phyloP scores from a whole-genome alignment of 2,329 filamentous ascomycete species.

The Sporothrix schenckii region DNA sequence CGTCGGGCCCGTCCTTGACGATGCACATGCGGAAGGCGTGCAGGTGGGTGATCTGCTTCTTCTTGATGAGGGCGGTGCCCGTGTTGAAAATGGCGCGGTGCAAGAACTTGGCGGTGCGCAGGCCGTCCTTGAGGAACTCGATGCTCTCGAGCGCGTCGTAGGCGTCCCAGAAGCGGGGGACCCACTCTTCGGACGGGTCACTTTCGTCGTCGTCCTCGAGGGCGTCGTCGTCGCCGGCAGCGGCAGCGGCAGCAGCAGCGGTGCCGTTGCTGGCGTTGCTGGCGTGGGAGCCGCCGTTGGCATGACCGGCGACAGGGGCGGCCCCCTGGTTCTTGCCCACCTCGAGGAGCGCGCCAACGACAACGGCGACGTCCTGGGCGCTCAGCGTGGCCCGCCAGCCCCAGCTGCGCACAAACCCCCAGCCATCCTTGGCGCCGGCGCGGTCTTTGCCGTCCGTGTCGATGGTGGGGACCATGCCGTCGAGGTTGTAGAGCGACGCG shows the following conservation, averaged over 20 bases:
- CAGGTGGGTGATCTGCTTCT: conserved; percentile 90
- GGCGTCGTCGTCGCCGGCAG: conserved; percentile 50
- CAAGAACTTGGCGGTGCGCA: conserved; percentile 84
- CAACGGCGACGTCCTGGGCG: conserved; percentile 90
- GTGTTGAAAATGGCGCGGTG: conserved; percentile 92
- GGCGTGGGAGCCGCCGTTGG: conserved; percentile 40
- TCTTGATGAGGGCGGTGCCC: conserved; percentile 86
- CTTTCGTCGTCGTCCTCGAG: conserved; percentile 46
- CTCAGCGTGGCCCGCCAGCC: conserved; percentile 94
- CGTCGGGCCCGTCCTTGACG: conserved; percentile 91
- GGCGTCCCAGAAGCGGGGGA: conserved; percentile 69
- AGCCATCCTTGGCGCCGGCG: conserved; percentile 79
- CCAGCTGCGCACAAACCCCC: conserved; percentile 97
- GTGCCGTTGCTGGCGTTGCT: conserved; percentile 38
- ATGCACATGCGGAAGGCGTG: conserved; percentile 93
- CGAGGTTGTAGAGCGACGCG: conserved; percentile 87
- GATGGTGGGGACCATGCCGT: conserved; percentile 83
- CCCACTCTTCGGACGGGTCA: conserved; percentile 59
- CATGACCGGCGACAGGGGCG: conserved; percentile 28
- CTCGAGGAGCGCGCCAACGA: conserved; percentile 89
- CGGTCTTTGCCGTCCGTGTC: conserved; percentile 71
- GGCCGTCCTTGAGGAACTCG: conserved; percentile 71
- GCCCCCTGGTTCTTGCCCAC: conserved; percentile 67
- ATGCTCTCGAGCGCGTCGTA: conserved; percentile 75
- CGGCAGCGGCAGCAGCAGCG: conserved; percentile 41